phyloP scores from a whole-genome alignment of 257 asterid genomes.

The Rehmannia glutinosa region DNA sequence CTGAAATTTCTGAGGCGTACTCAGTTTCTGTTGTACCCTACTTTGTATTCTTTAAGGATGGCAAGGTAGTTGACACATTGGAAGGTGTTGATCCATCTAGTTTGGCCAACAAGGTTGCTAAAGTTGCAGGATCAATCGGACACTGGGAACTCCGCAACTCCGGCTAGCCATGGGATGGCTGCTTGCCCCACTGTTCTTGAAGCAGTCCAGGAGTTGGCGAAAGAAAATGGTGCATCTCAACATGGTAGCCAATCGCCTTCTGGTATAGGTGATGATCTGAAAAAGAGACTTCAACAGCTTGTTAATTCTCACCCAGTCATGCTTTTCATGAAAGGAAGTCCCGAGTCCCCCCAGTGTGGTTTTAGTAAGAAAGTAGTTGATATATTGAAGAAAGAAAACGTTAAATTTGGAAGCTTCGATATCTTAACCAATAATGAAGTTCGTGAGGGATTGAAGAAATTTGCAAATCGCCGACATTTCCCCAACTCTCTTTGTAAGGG shows the following conservation, averaged over 20 bases:
- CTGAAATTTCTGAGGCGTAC: constrained; percentile 84
- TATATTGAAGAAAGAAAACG: constrained; percentile 79
- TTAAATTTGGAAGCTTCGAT: constrained; percentile 83
- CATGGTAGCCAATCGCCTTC: constrained; percentile 31
- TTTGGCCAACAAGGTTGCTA: constrained; percentile 95
- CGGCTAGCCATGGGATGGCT: constrained; percentile 98
- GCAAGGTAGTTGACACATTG: constrained; percentile 68
- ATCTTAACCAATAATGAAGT: constrained; percentile 65
- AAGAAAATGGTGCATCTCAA: constrained; percentile 43
- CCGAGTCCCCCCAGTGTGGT: constrained; percentile 88
- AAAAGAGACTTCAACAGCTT: constrained; percentile 61
- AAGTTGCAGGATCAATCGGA: constrained; percentile 68
- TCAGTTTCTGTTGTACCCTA: constrained; percentile 88
- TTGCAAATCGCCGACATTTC: constrained; percentile 96
- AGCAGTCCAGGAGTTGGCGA: constrained; percentile 66
- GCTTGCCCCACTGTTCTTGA: constrained; percentile 87
- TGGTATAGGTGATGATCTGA: constrained; percentile 33
- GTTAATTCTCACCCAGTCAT: constrained; percentile 64
- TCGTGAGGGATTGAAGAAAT: constrained; percentile 88
- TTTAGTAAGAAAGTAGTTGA: constrained; percentile 87
- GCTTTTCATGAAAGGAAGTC: constrained; percentile 96
- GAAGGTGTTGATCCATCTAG: constrained; percentile 98
- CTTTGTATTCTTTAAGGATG: constrained; percentile 91
- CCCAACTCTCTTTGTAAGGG: constrained; percentile 91
- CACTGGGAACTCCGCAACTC: constrained; percentile 87